Conservation (phyloP, 2,329 filamentous ascomycete species). For the Fusarium anthophilum region DNA sequence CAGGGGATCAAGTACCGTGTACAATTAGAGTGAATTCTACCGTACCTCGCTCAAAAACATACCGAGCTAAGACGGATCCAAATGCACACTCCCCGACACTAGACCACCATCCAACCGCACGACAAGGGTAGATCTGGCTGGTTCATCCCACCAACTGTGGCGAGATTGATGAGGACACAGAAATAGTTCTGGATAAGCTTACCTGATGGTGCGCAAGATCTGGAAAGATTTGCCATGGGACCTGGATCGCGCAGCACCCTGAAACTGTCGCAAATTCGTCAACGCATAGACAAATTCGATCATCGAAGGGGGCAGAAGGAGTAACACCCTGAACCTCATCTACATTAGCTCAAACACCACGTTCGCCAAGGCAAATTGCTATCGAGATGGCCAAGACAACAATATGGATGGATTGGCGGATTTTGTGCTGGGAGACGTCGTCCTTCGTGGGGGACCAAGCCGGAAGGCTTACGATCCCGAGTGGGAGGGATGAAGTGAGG, state of each 20-base stretch:
- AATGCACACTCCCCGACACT: conserved; percentile 35
- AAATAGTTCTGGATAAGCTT: neutral
- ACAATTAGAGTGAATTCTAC: neutral
- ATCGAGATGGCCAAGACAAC: conserved; percentile 14
- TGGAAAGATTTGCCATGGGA: neutral
- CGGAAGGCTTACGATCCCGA: conserved; percentile 5
- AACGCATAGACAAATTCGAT: conserved; percentile 15
- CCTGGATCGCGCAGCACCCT: neutral
- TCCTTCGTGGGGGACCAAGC: conserved; percentile 26
- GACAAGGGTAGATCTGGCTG: conserved; percentile 29
- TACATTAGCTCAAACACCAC: neutral
- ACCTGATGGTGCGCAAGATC: conserved; percentile 10
- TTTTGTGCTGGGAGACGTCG: neutral
- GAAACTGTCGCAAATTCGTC: conserved; percentile 30
- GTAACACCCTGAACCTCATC: neutral
- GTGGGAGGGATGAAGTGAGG: neutral
- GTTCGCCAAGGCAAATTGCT: neutral
- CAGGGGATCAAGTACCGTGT: conserved; percentile 21
- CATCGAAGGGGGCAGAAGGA: conserved; percentile 30
- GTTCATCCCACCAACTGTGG: conserved; percentile 3
- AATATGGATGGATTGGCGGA: neutral
- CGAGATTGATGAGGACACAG: neutral
- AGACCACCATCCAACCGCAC: conserved; percentile 21
- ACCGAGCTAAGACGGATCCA: neutral
- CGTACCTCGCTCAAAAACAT: neutral